phyloP scores from a whole-genome alignment of 495 filamentous ascomycete species.

The Penicillium antarcticum region DNA sequence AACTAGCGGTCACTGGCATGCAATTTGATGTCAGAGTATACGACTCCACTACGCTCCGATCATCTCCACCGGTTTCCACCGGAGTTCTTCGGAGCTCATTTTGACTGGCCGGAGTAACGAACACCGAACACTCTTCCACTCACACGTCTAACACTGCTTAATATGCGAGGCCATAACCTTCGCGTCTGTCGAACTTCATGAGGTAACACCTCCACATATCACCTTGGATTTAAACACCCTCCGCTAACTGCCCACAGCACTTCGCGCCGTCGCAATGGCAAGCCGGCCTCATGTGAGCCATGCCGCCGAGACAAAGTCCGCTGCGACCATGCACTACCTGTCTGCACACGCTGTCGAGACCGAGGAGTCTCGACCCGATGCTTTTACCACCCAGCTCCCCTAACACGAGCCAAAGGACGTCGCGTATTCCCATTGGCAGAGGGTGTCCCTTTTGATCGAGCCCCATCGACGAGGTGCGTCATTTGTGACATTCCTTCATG shows the following conservation, averaged over 20 bases:
- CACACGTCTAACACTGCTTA: too few species aligned
- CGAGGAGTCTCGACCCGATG: slow-evolving; percentile 25
- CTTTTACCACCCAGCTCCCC: slow-evolving; percentile 39
- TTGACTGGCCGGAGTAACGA: slow-evolving; percentile 5
- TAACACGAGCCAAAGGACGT: slow-evolving; percentile 20
- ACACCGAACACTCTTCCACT: slow-evolving; percentile 9
- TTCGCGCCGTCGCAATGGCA: slow-evolving; percentile 42
- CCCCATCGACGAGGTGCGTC: slow-evolving; percentile 6
- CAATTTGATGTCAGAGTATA: neutral
- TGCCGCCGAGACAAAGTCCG: slow-evolving; percentile 46
- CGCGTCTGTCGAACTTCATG: neutral
- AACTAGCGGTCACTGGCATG: slow-evolving; percentile 11
- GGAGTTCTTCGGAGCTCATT: slow-evolving; percentile 18
- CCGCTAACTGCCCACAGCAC: slow-evolving; percentile 4
- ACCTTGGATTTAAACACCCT: neutral
- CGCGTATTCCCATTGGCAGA: slow-evolving; percentile 10
- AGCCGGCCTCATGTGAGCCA: slow-evolving; percentile 45
- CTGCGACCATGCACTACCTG: slow-evolving; percentile 40
- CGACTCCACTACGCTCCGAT: neutral
- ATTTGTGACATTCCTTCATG: neutral
- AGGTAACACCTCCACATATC: neutral
- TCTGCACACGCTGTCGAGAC: slow-evolving; percentile 25
- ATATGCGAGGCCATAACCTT: too few species aligned
- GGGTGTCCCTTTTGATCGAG: slow-evolving; percentile 12
- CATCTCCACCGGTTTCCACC: slow-evolving; percentile 8